phyloP scores from a whole-genome alignment of 139 green algal species.

The Eudorina sp. region DNA sequence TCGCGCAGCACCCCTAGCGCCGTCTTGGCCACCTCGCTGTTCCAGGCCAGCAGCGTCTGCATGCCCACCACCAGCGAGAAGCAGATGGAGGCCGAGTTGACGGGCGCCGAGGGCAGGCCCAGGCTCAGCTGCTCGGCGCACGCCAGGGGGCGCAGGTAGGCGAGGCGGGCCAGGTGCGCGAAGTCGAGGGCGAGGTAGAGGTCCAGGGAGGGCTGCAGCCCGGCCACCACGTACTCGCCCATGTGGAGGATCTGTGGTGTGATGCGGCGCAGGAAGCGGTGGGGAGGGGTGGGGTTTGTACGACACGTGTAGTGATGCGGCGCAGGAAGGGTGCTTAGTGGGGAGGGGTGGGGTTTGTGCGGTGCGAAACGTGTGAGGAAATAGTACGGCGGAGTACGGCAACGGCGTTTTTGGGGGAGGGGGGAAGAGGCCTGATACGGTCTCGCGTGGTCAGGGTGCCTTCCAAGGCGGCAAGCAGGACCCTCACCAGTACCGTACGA shows the following conservation, averaged over 20 bases:
- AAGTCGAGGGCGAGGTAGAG: constrained; percentile 50
- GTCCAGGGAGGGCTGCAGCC: not conserved
- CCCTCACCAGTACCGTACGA: no score
- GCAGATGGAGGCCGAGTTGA: constrained; percentile 40
- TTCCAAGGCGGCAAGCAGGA: no score
- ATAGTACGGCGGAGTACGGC: no score
- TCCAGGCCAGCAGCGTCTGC: constrained; percentile 49
- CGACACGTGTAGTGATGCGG: no score
- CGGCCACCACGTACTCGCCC: constrained; percentile 22
- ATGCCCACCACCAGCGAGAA: constrained; percentile 40
- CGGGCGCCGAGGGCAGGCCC: constrained; percentile 27
- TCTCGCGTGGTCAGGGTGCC: no score
- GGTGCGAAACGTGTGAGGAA: no score
- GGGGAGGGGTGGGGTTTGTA: not conserved
- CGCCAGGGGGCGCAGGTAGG: constrained; percentile 10
- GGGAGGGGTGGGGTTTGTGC: no score
- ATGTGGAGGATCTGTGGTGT: constrained; percentile 32
- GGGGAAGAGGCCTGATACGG: no score
- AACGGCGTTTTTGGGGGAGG: no score
- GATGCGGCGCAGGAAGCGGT: not conserved
- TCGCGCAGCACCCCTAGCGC: constrained; percentile 22
- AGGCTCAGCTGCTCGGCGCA: constrained; percentile 24
- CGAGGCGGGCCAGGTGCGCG: constrained; percentile 37
- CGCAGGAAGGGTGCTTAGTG: no score
- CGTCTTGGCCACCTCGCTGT: constrained; percentile 24